phyloP scores from a whole-genome alignment of 192 early-diverging fungal genomes.

The Chytriomyces sp. region DNA sequence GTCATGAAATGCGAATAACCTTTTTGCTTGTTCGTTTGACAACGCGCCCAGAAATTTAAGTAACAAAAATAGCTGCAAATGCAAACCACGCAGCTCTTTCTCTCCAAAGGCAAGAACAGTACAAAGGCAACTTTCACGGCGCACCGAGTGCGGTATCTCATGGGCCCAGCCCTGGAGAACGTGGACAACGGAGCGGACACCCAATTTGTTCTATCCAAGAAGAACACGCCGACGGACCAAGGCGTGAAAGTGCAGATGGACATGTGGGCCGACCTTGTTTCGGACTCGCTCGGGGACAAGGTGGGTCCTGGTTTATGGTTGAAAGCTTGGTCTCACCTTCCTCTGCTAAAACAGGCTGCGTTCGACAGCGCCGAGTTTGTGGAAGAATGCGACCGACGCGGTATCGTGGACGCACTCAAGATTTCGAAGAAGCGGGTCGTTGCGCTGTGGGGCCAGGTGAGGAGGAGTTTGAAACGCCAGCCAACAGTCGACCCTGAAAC shows the following conservation, averaged over 20 bases:
- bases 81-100: slow-evolving; percentile 18
- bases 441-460: slow-evolving; percentile 9
- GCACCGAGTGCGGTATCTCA: slow-evolving; percentile 10
- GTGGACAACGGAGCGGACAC: not conserved
- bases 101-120: slow-evolving; percentile 15
- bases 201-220: slow-evolving; percentile 5
- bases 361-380: slow-evolving; percentile 17
- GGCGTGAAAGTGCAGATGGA: slow-evolving; percentile 2
- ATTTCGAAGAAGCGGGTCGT: slow-evolving; percentile 4
- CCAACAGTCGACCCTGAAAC: not conserved
- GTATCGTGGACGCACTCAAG: slow-evolving; percentile 12
- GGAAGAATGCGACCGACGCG: not conserved
- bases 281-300: not conserved
- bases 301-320: no score
- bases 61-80: no score
- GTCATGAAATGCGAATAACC: no score
- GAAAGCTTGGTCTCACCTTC: no score
- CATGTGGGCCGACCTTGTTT: slow-evolving; percentile 19
- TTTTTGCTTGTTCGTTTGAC: no score
- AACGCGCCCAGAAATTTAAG: no score
- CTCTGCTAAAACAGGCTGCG: not conserved
- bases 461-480: not conserved
- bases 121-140: slow-evolving; percentile 23
- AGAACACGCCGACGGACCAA: not conserved
- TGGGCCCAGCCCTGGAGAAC: slow-evolving; percentile 14